Evolutionary conservation across 140 eudicot species (phyloP).

Genomic region (Flaveria floridana): DNA sequence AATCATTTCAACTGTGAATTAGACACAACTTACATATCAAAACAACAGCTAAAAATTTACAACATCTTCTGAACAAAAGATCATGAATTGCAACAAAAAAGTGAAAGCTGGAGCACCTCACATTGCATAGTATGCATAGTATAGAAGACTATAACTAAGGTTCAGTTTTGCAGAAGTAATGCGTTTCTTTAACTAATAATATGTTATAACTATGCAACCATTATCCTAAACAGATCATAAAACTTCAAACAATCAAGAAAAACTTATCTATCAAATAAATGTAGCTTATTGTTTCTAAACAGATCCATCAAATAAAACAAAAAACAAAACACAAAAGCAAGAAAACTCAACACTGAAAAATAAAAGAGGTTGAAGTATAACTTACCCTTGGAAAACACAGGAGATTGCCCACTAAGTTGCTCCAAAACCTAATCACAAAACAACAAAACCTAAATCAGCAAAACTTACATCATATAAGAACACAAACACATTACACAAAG

Average conservation of each 20-base stretch:
- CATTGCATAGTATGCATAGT: neutral
- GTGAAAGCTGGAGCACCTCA: neutral
- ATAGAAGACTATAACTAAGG: neutral
- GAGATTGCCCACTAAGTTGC: constrained; percentile 52
- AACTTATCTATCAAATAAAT: neutral
- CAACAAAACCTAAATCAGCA: constrained; percentile 4
- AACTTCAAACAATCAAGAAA: neutral
- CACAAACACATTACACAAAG: neutral
- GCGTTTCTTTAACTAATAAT: neutral
- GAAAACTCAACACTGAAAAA: too few relatives aligned
- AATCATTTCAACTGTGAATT: neutral
- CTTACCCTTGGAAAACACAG: constrained; percentile 56
- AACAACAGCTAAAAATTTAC: neutral
- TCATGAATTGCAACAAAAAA: too few relatives aligned
- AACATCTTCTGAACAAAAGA: neutral
- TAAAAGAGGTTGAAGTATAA: too few relatives aligned
- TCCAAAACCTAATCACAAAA: constrained; percentile 43
- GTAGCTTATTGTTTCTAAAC: neutral
- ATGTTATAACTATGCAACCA: neutral
- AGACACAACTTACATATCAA: neutral
- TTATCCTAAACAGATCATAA: neutral
- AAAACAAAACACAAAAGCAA: neutral
- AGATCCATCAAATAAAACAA: neutral
- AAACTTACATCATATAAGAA: neutral
- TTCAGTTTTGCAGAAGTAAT: neutral